Evolutionary conservation across 768 basidiomycete genomes (phyloP), one percentile per base, ranked within the genome.

Genomic region (Paxillus ammoniavirescens): DNA sequence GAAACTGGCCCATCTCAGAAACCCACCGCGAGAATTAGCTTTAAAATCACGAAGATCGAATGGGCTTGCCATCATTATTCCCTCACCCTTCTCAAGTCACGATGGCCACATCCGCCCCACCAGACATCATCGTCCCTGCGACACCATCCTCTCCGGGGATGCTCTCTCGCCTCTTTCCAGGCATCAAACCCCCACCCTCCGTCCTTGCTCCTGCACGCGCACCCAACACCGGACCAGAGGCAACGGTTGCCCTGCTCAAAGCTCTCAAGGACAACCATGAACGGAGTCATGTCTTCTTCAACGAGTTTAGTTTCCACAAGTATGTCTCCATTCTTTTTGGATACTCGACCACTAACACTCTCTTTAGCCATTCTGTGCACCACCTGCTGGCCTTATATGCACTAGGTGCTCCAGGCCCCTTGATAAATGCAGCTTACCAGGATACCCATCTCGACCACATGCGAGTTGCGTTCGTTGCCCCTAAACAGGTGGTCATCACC

Each of bases 321-420:
- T 71, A 51, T 18, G 63, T 54, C 2, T 33, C 33, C 12, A 41
- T 33, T 42, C 42, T 28, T 14, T 31, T 28, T 8, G 9, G 23
- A 23, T 42, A 49, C 31, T 53, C 47, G 30, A 40, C 2, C 10
- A 42, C 36, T 50, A 28, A 41, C 8, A 40, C 35, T n/a, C n/a
- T 37, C 12, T 14, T 28, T 23, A 82, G 79, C 54, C 87, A 89
- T 68, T 69, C 78, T 33, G 73, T 76, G 3, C 85, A 87, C 61
- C 82, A 80, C 37, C 62, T 80, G 14, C 68, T 86, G 13, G 83
- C 83, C 12, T 67, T 82, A 5, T 89, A 82, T 69, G 75, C 76
- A 0, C 69, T 91, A 12, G 88, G 88, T 8, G 86, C 79, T 0
- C 68, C 75, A 3, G 65, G 66, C 0, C 53, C 65, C 4, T 59